Evolutionary conservation across 1,284 basidiomycete species (phyloP), one percentile per base, ranked within the genome.

Genomic region (Bjerkandera adusta): DNA sequence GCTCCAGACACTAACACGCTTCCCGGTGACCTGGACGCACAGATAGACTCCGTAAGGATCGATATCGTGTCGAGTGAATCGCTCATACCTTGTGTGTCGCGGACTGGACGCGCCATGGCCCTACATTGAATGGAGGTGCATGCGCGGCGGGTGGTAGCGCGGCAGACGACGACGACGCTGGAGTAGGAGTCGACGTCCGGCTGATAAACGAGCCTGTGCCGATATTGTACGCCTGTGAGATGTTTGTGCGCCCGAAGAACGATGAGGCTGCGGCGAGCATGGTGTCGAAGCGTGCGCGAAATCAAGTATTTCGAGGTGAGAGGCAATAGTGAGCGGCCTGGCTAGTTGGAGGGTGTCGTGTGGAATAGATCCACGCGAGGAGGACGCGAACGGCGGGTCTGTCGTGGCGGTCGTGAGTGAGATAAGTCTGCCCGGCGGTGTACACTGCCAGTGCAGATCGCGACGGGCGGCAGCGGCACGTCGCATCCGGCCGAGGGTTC

Each of bases 201-300:
- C 78, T 83, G 20, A 65, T 69, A 52, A 60, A 59, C 30, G 69
- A 65, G 13, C 73, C 58, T 26, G 63, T 54, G 1, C 78, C 80
- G 52, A 92, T 79, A 54, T 77, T 85, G 64, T 95, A 96, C 11
- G 83, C 86, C 61, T 92, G 85, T 7, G 88, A 85, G 45, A 95
- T 89, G 40, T 87, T 85, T 3, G 92, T 88, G 36, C 94, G 82
- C 36, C 82, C 79, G 62, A 97, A 94, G 66, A 96, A 90, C 10
- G 90, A 93, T 5, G 89, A 87, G 12, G 93, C 93, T 24, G 88
- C 94, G 11, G 93, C 91, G 55, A 97, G 75, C 85, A 93, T 90
- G 36, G 44, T 52, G 40, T 11, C 4, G 5, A 26, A 18, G 7
- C 8, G n/a, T n/a, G n/a, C n/a, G n/a, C n/a, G n/a, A n/a, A n/a